These are phyloP conservation scores for Pseudomassariella vexata DNA, from an alignment of 2,329 filamentous ascomycete genomes.

Conservation along the genomic window DNA sequence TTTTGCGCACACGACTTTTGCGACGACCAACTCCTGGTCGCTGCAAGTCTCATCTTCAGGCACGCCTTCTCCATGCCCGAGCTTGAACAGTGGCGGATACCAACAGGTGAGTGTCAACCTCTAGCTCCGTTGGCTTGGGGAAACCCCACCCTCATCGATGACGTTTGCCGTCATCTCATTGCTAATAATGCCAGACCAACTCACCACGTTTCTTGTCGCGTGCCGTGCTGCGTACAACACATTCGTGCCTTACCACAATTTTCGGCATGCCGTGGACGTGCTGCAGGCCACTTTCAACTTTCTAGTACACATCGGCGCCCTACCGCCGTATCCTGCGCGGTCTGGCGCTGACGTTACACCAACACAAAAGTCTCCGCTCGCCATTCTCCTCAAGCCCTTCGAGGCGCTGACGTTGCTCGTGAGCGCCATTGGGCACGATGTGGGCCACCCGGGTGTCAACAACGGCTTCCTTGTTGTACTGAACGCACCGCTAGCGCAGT, in stretches of 20 bases:
- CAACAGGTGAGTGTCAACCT: conserved; percentile 57
- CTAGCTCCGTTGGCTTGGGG: too few relatives aligned
- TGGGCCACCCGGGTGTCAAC: conserved; percentile 95
- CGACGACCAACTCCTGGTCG: conserved; percentile 86
- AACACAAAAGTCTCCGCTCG: conserved; percentile 57
- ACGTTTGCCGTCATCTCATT: conserved; percentile 31
- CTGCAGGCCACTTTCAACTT: conserved; percentile 91
- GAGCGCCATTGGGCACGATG: conserved; percentile 96
- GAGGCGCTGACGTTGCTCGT: conserved; percentile 86
- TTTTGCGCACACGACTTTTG: conserved; percentile 87
- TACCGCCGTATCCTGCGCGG: conserved; percentile 59
- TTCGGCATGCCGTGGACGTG: conserved; percentile 94
- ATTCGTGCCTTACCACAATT: conserved; percentile 97
- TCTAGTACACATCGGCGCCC: conserved; percentile 70
- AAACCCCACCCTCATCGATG: too few relatives aligned
- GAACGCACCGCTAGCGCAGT: conserved; percentile 85
- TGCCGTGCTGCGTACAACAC: conserved; percentile 93
- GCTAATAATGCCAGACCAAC: conserved; percentile 53
- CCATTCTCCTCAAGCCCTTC: conserved; percentile 72
- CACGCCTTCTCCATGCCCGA: conserved; percentile 81
- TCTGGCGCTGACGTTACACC: conserved; percentile 19
- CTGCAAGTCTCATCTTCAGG: conserved; percentile 80
- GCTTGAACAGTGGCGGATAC: conserved; percentile 73
- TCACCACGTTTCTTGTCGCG: conserved; percentile 80
- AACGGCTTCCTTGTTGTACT: conserved; percentile 92